phyloP scores from a whole-genome alignment of 2,329 filamentous ascomycete species.

The Elsinoe batatas region DNA sequence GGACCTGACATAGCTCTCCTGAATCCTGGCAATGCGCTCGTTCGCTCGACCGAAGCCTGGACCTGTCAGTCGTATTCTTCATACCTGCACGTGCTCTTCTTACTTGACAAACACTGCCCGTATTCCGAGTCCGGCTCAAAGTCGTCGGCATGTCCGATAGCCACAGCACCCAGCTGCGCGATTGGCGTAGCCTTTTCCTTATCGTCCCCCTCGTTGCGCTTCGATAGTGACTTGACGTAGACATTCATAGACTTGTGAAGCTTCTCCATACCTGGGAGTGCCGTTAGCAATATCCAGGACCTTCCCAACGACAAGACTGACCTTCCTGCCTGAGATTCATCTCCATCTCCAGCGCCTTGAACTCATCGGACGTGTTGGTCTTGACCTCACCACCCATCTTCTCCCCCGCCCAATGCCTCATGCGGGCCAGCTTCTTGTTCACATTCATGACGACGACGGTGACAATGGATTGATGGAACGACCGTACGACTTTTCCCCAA shows the following conservation, averaged over 20 bases:
- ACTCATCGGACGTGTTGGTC: conserved; percentile 79
- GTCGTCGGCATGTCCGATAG: conserved; percentile 84
- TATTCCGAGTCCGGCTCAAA: conserved; percentile 87
- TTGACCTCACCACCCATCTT: conserved; percentile 89
- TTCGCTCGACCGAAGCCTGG: conserved; percentile 72
- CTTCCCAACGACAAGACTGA: conserved; percentile 30
- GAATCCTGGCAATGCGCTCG: conserved; percentile 73
- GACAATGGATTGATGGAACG: background rate
- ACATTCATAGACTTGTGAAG: conserved; percentile 75
- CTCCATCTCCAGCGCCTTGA: conserved; percentile 79
- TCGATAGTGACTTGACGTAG: conserved; percentile 81
- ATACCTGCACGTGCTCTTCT: background rate
- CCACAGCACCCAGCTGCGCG: conserved; percentile 69
- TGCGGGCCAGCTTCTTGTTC: conserved; percentile 84
- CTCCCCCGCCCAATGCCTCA: conserved; percentile 97
- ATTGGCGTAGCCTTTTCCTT: conserved; percentile 78
- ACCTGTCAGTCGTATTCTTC: background rate
- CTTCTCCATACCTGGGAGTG: conserved; percentile 66
- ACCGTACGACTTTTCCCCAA: background rate
- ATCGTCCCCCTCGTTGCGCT: conserved; percentile 75
- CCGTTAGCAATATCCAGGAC: background rate
- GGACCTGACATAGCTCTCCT: conserved; percentile 70
- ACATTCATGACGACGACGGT: conserved; percentile 37
- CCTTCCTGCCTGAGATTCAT: conserved; percentile 85
- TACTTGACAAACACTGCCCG: conserved; percentile 67